Evolutionary conservation across 2,329 filamentous ascomycete species (phyloP), one percentile per base, ranked within the genome.

Genomic region (Tolypocladium sp.): DNA sequence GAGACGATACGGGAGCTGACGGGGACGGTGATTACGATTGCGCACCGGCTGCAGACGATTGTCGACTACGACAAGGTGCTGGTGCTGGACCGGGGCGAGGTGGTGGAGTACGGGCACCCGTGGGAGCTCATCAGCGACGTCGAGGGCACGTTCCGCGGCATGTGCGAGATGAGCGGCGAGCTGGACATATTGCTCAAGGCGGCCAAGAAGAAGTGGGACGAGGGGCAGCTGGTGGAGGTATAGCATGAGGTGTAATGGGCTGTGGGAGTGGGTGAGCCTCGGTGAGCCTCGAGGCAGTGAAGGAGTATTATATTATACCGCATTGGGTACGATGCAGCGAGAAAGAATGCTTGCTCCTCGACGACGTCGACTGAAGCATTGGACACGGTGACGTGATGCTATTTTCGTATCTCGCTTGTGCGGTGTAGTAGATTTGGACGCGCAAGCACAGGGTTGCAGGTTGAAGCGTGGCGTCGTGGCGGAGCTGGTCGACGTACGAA

Each of bases 61-160:
- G 92, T 94, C 35, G 94, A 99, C 71, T 99, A 97, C 69, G 94
- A 99, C 76, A 96, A 96, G 78, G 93, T 99, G 17, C 79, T 99
- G 20, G 92, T 99, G 15, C 79, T 99, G 5, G 94, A 99, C 69
- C 91, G 92, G 71, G 94, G 94, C 12, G 76, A 83, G 61, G 88
- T 97, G 25, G 82, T 94, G 6, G 93, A 99, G 75, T 99, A 85
- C 70, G 94, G 87, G n/a, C 89, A 96, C 68, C 94, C 94, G 0
- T 92, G 88, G 77, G 86, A 91, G 65, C 77, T 99, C 57, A 82
- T 96, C 63, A 82, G 81, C 69, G 87, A 87, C 66, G 78, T 89
- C 59, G 84, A 83, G 3, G 88, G 91, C 30, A 75, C 75, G 42
- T 87, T 87, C 73, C 75, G 78, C 59, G 73, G 80, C 65, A 88